A percentile compares a stretch with the other conserved stretches of the same genome.
phyloP scores from a whole-genome alignment of 2,329 filamentous ascomycete genomes.

The Colletotrichum godetiae region DNA sequence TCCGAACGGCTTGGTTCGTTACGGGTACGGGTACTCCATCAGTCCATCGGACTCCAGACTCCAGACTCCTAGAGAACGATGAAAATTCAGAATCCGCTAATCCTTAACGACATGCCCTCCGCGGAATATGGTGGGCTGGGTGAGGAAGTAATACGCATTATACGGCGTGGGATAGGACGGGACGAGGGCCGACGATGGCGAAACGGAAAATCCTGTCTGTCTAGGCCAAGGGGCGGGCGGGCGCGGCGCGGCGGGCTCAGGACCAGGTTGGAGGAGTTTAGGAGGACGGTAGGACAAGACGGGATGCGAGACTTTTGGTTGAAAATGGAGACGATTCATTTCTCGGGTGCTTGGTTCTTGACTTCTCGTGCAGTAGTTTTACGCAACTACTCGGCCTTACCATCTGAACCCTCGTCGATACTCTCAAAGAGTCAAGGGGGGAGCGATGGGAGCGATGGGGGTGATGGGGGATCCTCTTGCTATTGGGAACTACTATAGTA shows the following conservation, averaged over 20 bases:
- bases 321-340: conserved; percentile 17
- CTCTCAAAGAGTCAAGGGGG: not conserved
- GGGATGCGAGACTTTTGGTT: not conserved
- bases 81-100: not conserved
- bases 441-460: not conserved
- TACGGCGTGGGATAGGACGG: conserved; percentile 8
- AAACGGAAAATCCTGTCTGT: not conserved
- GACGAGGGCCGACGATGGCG: not conserved
- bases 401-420: not conserved
- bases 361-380: not conserved
- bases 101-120: not conserved
- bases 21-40: too few species aligned
- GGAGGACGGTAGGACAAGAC: not conserved
- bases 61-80: not conserved
- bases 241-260: not conserved
- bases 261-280: not conserved
- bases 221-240: not conserved
- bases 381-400: not conserved
- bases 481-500: not conserved
- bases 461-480: not conserved
- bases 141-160: not conserved
- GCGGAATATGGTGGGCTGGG: not conserved
- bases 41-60: too few species aligned
- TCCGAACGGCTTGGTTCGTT: not conserved
- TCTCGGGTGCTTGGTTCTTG: not conserved